These are phyloP conservation scores for Breviolum minutum DNA, from an alignment of 73 alveolate genomes.

Conservation along the genomic window DNA sequence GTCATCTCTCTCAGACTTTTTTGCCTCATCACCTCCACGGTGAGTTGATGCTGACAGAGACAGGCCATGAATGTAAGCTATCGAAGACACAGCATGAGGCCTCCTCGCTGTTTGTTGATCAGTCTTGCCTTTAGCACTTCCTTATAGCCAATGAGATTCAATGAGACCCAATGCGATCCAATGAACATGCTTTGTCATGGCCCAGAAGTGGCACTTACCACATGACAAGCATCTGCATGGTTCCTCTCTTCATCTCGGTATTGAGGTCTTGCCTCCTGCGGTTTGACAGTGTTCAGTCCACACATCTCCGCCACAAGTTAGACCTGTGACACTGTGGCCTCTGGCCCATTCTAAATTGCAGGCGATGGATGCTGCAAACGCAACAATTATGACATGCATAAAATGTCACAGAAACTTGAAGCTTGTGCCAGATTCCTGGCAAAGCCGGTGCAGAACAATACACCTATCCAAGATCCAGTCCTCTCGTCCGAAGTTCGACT, in stretches of 20 bases:
- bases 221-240: neutral
- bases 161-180: neutral
- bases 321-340: no score
- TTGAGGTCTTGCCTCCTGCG: neutral
- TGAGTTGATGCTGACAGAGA: no score
- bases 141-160: neutral
- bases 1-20: no score
- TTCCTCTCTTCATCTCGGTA: neutral
- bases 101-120: slow-evolving; percentile 48
- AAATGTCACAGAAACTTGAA: no score
- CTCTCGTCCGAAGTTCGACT: neutral
- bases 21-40: no score
- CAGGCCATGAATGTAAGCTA: no score
- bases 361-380: no score
- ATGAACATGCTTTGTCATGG: neutral
- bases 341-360: no score
- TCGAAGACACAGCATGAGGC: neutral
- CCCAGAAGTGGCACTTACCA: neutral
- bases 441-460: no score
- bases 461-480: neutral
- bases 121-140: slow-evolving; percentile 30
- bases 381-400: no score
- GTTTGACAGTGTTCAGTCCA: neutral
- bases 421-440: no score
- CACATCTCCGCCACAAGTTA: neutral